Percentiles rank a stretch among this genome's conserved stretches.
These are phyloP conservation scores for Aspergillus ellipticus DNA, from an alignment of 495 filamentous ascomycete genomes.

Conservation along the genomic window DNA sequence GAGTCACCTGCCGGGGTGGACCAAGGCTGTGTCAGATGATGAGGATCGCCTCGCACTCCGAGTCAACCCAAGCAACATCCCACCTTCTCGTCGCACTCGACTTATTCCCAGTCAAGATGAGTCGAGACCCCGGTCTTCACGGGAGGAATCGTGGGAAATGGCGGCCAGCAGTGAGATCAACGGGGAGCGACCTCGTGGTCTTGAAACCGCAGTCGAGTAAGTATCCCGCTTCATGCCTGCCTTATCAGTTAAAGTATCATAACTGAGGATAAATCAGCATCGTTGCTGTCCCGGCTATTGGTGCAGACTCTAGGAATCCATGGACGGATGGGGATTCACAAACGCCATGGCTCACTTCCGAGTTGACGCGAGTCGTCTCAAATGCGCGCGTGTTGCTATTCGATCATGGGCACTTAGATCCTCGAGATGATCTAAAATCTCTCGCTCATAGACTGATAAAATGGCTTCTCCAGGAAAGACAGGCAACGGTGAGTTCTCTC, in stretches of 20 bases:
- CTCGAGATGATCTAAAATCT: constrained; percentile 45
- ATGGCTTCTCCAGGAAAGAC: constrained; percentile 37
- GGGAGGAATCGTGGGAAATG: constrained; percentile 7
- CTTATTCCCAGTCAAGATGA: neutral
- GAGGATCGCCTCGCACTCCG: constrained; percentile 1
- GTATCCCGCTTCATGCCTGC: constrained; percentile 12
- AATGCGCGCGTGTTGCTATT: constrained; percentile 53
- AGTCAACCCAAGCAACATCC: neutral
- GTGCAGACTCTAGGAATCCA: constrained; percentile 34
- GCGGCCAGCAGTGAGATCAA: constrained; percentile 1
- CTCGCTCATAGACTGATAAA: constrained; percentile 50
- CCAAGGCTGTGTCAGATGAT: constrained; percentile 20
- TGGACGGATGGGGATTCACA: constrained; percentile 26
- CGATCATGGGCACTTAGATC: constrained; percentile 47
- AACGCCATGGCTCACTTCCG: constrained; percentile 26
- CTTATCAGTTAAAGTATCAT: neutral
- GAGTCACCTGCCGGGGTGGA: constrained; percentile 17
- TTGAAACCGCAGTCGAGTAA: constrained; percentile 39
- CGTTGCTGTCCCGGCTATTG: constrained; percentile 42
- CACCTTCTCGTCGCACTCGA: neutral
- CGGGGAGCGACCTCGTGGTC: neutral
- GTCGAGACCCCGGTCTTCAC: neutral
- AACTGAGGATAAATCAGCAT: constrained; percentile 25
- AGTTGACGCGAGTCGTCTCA: constrained; percentile 24
- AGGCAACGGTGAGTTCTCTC: constrained; percentile 16